Evolutionary conservation across 306 rosid species (phyloP), one percentile per base, ranked within the genome.

Genomic region (Fragaria nilgerrensis): DNA sequence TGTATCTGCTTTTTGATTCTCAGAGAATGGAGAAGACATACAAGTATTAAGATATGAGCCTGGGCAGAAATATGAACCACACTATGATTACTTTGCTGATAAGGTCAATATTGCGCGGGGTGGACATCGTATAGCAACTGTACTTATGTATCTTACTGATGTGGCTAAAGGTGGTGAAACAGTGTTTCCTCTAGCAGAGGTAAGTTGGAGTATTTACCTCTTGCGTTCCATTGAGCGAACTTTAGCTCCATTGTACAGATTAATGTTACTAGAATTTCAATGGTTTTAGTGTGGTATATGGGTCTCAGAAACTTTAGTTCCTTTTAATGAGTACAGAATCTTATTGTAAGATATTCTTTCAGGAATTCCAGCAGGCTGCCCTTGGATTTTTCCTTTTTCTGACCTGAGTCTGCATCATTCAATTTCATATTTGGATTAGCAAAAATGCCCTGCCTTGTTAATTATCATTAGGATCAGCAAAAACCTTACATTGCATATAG

Each of bases 1-100:
- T 71, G 44, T 71, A 19, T 77, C 32, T 62, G 27, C 36, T 78
- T 72, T 37, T 86, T 85, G 27, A 67, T 78, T 85, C 82, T 84
- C 91, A 96, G 99, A 92, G 83, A 96, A 96, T 87, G 99, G 99
- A 41, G 99, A 96, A 77, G 98, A 92, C 85, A 92, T 92, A n/a
- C 99, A 96, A 87, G 97, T 96, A 39, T 83, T 96, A 82, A 91
- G 97, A 79, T 96, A 92, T 80, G 99, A 96, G 83, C 92, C 85
- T 77, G 99, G 99, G 45, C 99, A 96, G 92, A 96, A 89, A 87
- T 96, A 96, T 66, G 98, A 92, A 56, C 93, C 91, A 1, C 99
- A 96, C 82, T 85, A 84, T 39, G 99, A 96, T 85, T 96, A 89
- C 92, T 96, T 96, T 73, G 52, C 82, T 25, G 99, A 96, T 85